Evolutionary conservation across 345 rosid genomes (phyloP).

Genomic region (Boechera stricta): DNA sequence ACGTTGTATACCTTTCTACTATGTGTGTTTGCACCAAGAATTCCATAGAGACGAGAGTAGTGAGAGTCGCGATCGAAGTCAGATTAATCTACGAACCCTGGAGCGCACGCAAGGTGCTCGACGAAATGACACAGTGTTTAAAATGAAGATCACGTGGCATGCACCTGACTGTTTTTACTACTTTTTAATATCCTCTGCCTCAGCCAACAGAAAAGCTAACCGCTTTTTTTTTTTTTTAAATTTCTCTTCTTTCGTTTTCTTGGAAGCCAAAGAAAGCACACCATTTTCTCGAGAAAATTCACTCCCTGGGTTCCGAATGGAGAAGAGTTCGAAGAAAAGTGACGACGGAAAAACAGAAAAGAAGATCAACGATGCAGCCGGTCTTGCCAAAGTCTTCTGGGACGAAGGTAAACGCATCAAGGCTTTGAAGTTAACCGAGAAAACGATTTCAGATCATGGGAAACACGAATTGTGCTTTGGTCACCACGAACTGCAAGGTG

Average conservation of each 20-base stretch:
- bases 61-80: background rate
- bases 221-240: too few relatives aligned
- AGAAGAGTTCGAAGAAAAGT: background rate
- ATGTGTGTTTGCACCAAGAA: background rate
- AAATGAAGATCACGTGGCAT: background rate
- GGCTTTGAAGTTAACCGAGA: background rate
- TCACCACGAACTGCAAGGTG: slow-evolving; percentile 13
- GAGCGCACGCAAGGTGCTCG: background rate
- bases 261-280: background rate
- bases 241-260: background rate
- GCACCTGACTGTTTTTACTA: background rate
- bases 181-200: background rate
- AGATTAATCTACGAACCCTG: background rate
- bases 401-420: background rate
- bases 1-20: background rate
- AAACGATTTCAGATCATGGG: slow-evolving; percentile 2
- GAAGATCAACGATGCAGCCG: background rate
- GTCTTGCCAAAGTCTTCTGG: background rate
- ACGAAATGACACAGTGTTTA: background rate
- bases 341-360: background rate
- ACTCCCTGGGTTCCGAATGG: background rate
- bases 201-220: background rate
- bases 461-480: background rate
- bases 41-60: background rate
- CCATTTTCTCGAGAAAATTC: background rate